Evolutionary conservation across 2,329 filamentous ascomycete genomes (phyloP), one percentile per base, ranked within the genome.

Genomic region (Colletotrichum cuscutae): DNA sequence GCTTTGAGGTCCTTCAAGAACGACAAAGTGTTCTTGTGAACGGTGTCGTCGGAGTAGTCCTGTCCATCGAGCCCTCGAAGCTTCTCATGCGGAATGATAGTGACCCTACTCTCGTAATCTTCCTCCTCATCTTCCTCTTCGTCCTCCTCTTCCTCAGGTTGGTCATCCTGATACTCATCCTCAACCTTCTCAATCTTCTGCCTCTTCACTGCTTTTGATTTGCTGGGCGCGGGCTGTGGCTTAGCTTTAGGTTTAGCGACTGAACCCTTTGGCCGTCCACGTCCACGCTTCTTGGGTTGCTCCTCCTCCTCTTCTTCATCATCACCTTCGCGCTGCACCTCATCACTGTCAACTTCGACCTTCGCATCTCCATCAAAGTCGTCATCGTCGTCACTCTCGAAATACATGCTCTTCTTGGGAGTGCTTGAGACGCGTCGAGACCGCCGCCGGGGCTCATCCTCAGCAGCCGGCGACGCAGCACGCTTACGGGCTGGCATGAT

Each of bases 1-100:
- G 84, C 86, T 77, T 89, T 90, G 49, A 92, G 83, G 65, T 91
- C 89, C 53, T 81, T 82, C 52, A 92, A 82, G 76, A 91, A 92
- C 1, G 86, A 80, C 58, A 91, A 74, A 0, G 90, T 91, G 73
- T 91, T 91, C 32, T 83, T 84, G 75, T 92, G 90, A 5, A 92
- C 73, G 30, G 81, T 86, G 26, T 85, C 80, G 49, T 90, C 87
- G 42, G 84, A 83, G 71, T 91, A 91, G 2, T 86, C 81, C 15
- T 86, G 78, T 13, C 82, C 84, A 5, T 81, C 82, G 0, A 80
- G 78, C 19, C 83, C 82, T 26, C 85, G 82, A 46, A 87, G 75
- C 74, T 84, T 77, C 52, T 83, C 82, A 28, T 84, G 76, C 1
- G 84, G 83, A 30, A 83, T 83, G 74, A 87, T 84, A 1, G 81